Evolutionary conservation across 164 flowering plant genomes (phyloP).

Genomic region (Amborella trichopoda): DNA sequence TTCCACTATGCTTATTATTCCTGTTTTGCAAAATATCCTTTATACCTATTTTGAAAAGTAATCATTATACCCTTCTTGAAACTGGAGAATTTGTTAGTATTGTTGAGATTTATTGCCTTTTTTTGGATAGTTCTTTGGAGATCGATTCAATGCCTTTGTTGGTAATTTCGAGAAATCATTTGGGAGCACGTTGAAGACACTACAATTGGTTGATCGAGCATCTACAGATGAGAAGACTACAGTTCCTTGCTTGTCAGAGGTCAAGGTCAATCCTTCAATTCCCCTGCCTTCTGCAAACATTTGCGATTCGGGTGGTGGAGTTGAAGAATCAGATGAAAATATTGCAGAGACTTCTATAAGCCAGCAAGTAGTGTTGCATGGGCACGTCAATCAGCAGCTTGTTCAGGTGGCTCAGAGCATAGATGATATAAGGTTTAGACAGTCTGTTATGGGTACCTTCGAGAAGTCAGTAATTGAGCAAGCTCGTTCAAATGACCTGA

Average conservation of each 20-base stretch:
- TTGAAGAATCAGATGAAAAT: neutral
- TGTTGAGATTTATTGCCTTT: neutral
- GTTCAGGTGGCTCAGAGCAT: constrained; percentile 18
- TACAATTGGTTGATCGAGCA: constrained; percentile 36
- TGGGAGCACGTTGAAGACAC: constrained; percentile 68
- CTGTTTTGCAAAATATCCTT: too few relatives aligned
- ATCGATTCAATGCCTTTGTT: constrained; percentile 49
- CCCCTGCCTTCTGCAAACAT: neutral
- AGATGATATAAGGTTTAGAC: constrained; percentile 11
- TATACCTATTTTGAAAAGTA: neutral
- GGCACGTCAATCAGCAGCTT: constrained; percentile 22
- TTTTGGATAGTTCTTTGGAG: constrained; percentile 61
- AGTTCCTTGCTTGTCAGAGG: neutral
- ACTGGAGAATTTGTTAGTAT: neutral
- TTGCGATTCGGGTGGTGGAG: neutral
- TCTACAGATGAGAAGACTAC: constrained; percentile 4
- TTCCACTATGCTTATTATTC: neutral
- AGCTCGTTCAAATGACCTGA: constrained; percentile 74
- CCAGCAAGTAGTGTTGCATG: constrained; percentile 24
- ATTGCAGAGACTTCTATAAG: constrained; percentile 6
- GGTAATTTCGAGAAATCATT: constrained; percentile 75
- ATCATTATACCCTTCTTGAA: neutral
- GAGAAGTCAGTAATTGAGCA: constrained; percentile 74
- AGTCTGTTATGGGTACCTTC: constrained; percentile 29
- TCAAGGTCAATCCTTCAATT: neutral